Percentiles rank a stretch among this genome's conserved stretches.
Evolutionary conservation across 371 early-diverging fungal genomes (phyloP).

Genomic region (Dipsacomyces acuminosporus): DNA sequence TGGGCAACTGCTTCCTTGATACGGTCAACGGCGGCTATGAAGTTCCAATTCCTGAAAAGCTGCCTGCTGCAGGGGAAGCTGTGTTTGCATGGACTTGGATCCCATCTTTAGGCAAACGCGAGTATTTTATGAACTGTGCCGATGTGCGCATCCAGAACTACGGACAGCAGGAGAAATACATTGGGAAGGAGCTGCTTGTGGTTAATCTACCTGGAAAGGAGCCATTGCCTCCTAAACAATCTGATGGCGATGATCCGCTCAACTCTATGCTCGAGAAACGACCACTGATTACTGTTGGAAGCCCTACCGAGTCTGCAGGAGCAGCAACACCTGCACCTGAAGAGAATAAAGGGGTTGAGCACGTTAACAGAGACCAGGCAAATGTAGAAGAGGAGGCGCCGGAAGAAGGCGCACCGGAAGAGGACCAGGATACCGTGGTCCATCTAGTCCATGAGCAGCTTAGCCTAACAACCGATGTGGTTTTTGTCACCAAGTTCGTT

Average conservation of each 20-base stretch:
- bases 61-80: constrained; percentile 27
- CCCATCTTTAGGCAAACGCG: constrained; percentile 51
- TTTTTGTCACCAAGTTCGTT: constrained; percentile 26
- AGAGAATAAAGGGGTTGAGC: neutral
- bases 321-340: neutral
- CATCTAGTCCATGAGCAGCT: constrained; percentile 33
- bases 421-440: constrained; percentile 13
- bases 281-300: constrained; percentile 25
- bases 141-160: constrained; percentile 52
- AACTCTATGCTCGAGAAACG: constrained; percentile 19
- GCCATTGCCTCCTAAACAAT: constrained; percentile 2
- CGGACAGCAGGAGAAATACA: constrained; percentile 34
- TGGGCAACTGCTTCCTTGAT: constrained; percentile 37
- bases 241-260: constrained; percentile 11
- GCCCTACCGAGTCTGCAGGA: constrained; percentile 2
- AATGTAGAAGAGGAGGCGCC: constrained; percentile 5
- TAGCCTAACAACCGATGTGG: constrained; percentile 24
- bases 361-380: neutral
- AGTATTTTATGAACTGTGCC: constrained; percentile 59
- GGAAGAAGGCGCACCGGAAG: neutral
- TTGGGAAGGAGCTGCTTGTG: constrained; percentile 32
- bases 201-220: constrained; percentile 38
- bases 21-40: constrained; percentile 42
- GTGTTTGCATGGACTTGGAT: constrained; percentile 66
- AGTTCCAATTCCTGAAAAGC: constrained; percentile 26